Evolutionary conservation across 2,329 filamentous ascomycete species (phyloP).

Genomic region (Mycosphaerella sp.): DNA sequence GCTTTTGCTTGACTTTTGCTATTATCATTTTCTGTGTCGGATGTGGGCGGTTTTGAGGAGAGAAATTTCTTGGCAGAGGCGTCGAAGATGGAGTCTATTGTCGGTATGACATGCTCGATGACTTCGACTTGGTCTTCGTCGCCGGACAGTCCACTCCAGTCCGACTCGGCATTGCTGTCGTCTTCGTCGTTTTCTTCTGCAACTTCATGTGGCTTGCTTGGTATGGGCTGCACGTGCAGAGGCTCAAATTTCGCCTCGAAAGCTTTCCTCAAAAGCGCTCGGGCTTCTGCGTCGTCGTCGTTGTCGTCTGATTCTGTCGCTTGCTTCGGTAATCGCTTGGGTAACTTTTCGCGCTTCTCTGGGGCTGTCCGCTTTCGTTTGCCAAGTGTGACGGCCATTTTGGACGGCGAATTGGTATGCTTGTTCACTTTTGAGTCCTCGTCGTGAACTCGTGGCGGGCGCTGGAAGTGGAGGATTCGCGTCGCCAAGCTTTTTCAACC

Average conservation of each 20-base stretch:
- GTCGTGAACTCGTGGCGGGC: slow-evolving; percentile 1
- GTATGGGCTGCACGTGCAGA: slow-evolving; percentile 30
- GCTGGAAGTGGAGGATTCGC: not conserved
- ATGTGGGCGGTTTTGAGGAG: slow-evolving; percentile 47
- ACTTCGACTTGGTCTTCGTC: slow-evolving; percentile 37
- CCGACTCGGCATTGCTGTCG: slow-evolving; percentile 39
- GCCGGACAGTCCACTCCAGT: slow-evolving; percentile 60
- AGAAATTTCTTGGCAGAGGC: slow-evolving; percentile 64
- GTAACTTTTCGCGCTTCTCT: slow-evolving; percentile 18
- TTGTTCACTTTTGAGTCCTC: too few relatives aligned
- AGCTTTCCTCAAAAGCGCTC: slow-evolving; percentile 71
- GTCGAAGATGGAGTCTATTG: slow-evolving; percentile 32
- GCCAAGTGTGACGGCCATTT: slow-evolving; percentile 39
- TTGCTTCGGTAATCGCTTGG: slow-evolving; percentile 1
- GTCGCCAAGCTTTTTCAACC: slow-evolving; percentile 7
- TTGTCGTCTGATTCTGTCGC: slow-evolving; percentile 25
- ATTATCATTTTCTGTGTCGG: slow-evolving; percentile 5
- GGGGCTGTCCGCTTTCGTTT: slow-evolving; percentile 42
- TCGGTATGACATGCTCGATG: slow-evolving; percentile 33
- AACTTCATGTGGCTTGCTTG: slow-evolving; percentile 28
- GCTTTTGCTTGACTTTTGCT: slow-evolving; percentile 25
- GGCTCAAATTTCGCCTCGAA: slow-evolving; percentile 88
- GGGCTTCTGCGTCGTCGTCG: slow-evolving; percentile 45
- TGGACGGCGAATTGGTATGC: not conserved
- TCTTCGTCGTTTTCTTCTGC: slow-evolving; percentile 23